Conservation (phyloP, 1,284 basidiomycete genomes). For the Athelia sp. region DNA sequence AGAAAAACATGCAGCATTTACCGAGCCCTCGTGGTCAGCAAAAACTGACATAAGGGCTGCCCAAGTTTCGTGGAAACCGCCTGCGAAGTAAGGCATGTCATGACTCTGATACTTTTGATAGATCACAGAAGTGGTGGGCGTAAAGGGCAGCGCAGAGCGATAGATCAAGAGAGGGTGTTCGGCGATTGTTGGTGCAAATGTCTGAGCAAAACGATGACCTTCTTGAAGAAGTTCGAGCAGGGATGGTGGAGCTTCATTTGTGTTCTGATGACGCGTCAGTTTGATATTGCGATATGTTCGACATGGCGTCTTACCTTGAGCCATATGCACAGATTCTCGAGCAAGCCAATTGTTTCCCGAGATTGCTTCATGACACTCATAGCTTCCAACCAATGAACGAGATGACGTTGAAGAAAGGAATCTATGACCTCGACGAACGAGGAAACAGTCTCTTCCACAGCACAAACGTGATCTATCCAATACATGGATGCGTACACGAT, state of each 20-base stretch:
- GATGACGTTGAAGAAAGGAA: not conserved
- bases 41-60: not conserved
- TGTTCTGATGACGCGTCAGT: too few species aligned
- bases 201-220: not conserved
- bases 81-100: not conserved
- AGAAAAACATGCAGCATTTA: conserved; percentile 1
- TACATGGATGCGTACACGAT: not conserved
- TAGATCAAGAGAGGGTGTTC: not conserved
- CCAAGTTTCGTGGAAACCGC: not conserved
- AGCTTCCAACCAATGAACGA: not conserved
- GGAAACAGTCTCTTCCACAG: not conserved
- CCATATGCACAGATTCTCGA: not conserved
- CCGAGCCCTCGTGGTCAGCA: not conserved
- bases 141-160: not conserved
- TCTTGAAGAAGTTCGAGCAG: not conserved
- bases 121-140: not conserved
- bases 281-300: too few species aligned
- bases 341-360: not conserved
- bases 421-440: not conserved
- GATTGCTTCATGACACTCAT: not conserved
- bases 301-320: not conserved
- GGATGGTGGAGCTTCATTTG: not conserved
- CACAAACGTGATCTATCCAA: not conserved
- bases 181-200: not conserved
- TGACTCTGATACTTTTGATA: not conserved